phyloP scores from a whole-genome alignment of 2,329 filamentous ascomycete genomes.

The Neobulgaria alba region DNA sequence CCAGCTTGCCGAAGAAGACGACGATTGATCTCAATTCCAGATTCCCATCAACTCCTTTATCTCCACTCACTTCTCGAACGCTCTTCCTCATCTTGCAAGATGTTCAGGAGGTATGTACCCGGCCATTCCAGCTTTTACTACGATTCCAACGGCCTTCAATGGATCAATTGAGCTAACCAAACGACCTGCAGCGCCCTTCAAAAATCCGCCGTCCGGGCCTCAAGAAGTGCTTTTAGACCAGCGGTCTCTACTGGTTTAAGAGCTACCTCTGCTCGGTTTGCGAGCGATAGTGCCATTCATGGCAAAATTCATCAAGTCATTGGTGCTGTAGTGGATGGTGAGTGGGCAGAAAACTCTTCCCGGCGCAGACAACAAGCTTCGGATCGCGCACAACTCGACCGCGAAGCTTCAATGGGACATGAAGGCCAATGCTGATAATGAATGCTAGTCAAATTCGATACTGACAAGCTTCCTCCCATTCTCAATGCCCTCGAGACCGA shows the following conservation, averaged over 20 bases:
- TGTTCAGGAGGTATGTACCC: constrained; percentile 70
- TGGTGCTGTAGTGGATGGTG: constrained; percentile 98
- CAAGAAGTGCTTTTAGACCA: constrained; percentile 50
- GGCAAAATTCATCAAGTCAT: constrained; percentile 79
- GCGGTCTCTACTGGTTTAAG: constrained; percentile 45
- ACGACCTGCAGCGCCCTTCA: constrained; percentile 51
- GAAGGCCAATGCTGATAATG: constrained; percentile 27
- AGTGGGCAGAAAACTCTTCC: constrained; percentile 38
- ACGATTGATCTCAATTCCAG: background rate
- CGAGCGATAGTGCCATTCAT: constrained; percentile 49
- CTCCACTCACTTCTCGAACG: constrained; percentile 52
- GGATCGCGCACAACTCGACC: constrained; percentile 9
- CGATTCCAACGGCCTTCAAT: constrained; percentile 12
- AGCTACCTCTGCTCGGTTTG: constrained; percentile 42
- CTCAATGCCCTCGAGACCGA: constrained; percentile 90
- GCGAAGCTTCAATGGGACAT: constrained; percentile 13
- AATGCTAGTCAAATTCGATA: constrained; percentile 85
- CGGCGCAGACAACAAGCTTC: constrained; percentile 20
- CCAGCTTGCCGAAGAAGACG: background rate
- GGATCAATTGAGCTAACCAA: constrained; percentile 41
- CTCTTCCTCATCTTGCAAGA: constrained; percentile 64
- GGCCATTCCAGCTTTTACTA: constrained; percentile 21
- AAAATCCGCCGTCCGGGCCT: constrained; percentile 52
- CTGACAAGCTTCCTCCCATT: constrained; percentile 88
- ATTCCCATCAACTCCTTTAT: constrained; percentile 24